phyloP scores from a whole-genome alignment of 257 asterid genomes.

The Nicotiana obtusifolia region DNA sequence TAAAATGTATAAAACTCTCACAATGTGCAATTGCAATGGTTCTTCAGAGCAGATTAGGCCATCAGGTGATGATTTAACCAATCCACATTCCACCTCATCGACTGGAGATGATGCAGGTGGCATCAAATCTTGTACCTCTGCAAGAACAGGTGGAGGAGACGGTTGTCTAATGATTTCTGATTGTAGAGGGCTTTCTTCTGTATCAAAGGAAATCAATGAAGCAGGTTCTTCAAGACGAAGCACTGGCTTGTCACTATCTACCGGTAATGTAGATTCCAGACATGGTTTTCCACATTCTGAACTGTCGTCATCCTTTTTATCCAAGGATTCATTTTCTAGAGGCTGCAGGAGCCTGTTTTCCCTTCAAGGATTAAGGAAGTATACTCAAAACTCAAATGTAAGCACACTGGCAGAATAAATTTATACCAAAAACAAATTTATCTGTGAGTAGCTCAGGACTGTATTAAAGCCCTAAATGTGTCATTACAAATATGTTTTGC shows the following conservation, averaged over 20 bases:
- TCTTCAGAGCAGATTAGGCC: conserved; percentile 60
- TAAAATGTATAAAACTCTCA: conserved; percentile 28
- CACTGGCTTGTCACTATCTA: conserved; percentile 33
- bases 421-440: background rate
- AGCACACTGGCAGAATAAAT: background rate
- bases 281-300: conserved; percentile 38
- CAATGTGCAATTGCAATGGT: conserved; percentile 89
- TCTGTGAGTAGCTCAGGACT: background rate
- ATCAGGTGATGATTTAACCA: conserved; percentile 39
- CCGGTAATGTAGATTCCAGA: conserved; percentile 36
- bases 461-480: background rate
- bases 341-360: conserved; percentile 42
- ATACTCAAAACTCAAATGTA: conserved; percentile 4
- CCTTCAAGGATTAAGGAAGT: conserved; percentile 21
- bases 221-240: conserved; percentile 43
- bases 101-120: conserved; percentile 36
- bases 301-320: conserved; percentile 33
- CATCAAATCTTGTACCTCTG: conserved; percentile 78
- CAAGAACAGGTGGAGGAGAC: conserved; percentile 78
- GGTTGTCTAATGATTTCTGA: conserved; percentile 62
- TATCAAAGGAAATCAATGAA: conserved; percentile 78
- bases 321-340: conserved; percentile 35
- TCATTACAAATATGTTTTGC: background rate
- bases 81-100: conserved; percentile 34
- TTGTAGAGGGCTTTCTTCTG: conserved; percentile 40